A percentile compares a stretch with the other conserved stretches of the same genome.
phyloP scores from a whole-genome alignment of 2,329 filamentous ascomycete species.

The Ilyonectria robusta region DNA sequence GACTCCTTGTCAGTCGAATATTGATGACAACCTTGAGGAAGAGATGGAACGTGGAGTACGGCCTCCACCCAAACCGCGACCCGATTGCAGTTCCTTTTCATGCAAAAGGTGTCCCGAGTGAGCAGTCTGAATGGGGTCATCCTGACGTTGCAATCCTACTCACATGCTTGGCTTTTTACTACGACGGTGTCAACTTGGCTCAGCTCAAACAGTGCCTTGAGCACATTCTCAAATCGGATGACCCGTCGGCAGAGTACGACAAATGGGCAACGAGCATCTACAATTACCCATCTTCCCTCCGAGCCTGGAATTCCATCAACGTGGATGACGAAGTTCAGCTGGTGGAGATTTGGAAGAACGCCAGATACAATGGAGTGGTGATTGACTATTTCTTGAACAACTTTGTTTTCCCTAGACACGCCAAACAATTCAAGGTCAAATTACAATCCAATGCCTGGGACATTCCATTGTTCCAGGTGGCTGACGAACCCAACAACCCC shows the following conservation, averaged over 20 bases:
- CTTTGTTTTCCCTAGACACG: conserved; percentile 76
- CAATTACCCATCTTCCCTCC: conserved; percentile 63
- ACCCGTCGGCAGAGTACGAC: conserved; percentile 71
- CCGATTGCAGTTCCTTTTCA: conserved; percentile 71
- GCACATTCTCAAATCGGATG: conserved; percentile 66
- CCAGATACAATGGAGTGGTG: conserved; percentile 64
- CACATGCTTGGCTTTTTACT: conserved; percentile 78
- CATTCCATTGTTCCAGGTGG: conserved; percentile 63
- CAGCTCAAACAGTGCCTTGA: conserved; percentile 68
- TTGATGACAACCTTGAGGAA: conserved; percentile 73
- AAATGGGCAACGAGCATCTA: conserved; percentile 61
- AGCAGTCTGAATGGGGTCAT: conserved; percentile 77
- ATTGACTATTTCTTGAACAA: conserved; percentile 75
- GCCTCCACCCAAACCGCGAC: conserved; percentile 67
- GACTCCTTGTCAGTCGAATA: conserved; percentile 72
- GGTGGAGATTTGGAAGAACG: conserved; percentile 64
- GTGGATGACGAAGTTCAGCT: conserved; percentile 70
- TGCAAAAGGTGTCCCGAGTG: conserved; percentile 68
- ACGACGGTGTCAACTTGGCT: conserved; percentile 65
- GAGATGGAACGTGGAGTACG: conserved; percentile 78
- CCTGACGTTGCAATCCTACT: conserved; percentile 77
- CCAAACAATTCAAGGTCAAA: conserved; percentile 76
- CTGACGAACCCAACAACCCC: neutral
- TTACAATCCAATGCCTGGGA: conserved; percentile 79
- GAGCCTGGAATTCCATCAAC: conserved; percentile 72